Conservation (phyloP, 495 filamentous ascomycete species). For the Penicillium maclennaniae region DNA sequence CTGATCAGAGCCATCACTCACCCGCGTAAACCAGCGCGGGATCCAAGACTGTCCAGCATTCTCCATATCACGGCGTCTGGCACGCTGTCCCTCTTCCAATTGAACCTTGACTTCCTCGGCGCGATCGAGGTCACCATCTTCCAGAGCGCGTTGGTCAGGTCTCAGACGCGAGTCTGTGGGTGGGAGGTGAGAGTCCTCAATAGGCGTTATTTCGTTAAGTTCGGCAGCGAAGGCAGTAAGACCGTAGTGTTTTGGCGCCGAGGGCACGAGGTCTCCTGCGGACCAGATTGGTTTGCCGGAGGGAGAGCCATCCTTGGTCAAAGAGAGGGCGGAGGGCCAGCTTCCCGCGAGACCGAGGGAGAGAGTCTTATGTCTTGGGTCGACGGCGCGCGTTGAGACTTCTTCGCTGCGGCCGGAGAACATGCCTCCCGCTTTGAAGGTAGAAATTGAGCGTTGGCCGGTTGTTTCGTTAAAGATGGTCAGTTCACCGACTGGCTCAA, state of each 20-base stretch:
- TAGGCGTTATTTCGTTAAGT: constrained; percentile 80
- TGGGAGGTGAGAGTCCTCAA: constrained; percentile 70
- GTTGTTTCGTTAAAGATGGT: constrained; percentile 74
- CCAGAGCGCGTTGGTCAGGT: constrained; percentile 88
- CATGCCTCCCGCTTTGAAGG: constrained; percentile 92
- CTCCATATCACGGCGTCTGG: constrained; percentile 71
- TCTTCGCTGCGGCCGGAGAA: constrained; percentile 94
- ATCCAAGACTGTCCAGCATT: constrained; percentile 62
- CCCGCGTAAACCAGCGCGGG: constrained; percentile 79
- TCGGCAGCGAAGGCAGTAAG: constrained; percentile 80
- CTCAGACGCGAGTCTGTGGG: constrained; percentile 77
- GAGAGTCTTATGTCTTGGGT: constrained; percentile 55
- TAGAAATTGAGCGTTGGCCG: constrained; percentile 71
- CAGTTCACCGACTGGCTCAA: constrained; percentile 90
- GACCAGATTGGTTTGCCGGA: constrained; percentile 68
- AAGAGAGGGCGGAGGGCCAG: constrained; percentile 71
- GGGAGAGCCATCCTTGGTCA: constrained; percentile 55
- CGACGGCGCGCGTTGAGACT: constrained; percentile 68
- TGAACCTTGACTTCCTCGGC: constrained; percentile 79
- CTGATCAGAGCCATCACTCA: constrained; percentile 46
- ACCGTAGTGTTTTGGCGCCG: constrained; percentile 75
- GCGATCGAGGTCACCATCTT: constrained; percentile 74
- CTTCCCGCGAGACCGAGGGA: constrained; percentile 68
- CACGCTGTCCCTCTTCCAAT: constrained; percentile 82
- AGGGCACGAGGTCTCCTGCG: constrained; percentile 68